A percentile compares a stretch with the other conserved stretches of the same genome.
phyloP scores from a whole-genome alignment of 2,329 filamentous ascomycete species.

The Cladosporium sp. region DNA sequence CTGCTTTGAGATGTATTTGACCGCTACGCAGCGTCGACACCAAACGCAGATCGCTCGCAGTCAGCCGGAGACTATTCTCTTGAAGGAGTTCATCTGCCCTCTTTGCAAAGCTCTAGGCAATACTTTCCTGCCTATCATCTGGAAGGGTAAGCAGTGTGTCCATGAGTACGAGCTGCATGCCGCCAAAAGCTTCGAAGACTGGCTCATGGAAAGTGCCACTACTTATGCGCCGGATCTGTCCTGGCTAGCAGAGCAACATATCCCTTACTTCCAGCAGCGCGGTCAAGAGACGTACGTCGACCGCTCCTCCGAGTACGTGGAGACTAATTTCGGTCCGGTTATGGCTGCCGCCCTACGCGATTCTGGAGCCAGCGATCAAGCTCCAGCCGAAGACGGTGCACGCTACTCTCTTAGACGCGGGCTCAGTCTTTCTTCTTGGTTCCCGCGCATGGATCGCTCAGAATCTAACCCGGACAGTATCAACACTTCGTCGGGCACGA shows the following conservation, averaged over 20 bases:
- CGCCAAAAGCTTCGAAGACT: constrained; percentile 60
- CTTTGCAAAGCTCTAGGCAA: constrained; percentile 96
- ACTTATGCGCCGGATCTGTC: constrained; percentile 46
- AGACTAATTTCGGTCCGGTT: constrained; percentile 25
- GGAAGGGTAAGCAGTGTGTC: constrained; percentile 85
- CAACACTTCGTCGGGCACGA: neutral
- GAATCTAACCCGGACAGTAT: neutral
- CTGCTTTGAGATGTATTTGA: constrained; percentile 89
- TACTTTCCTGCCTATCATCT: constrained; percentile 88
- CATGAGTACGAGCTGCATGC: constrained; percentile 59
- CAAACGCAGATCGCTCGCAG: constrained; percentile 89
- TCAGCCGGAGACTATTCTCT: constrained; percentile 75
- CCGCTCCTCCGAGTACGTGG: constrained; percentile 25
- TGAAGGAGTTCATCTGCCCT: constrained; percentile 91
- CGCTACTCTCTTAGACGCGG: constrained; percentile 15
- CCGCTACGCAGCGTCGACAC: constrained; percentile 78
- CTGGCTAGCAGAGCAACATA: constrained; percentile 39
- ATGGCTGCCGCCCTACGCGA: constrained; percentile 18
- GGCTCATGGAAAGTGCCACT: constrained; percentile 55
- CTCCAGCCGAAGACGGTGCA: neutral
- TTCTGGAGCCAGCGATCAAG: neutral
- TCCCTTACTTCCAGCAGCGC: constrained; percentile 31
- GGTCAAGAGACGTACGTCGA: constrained; percentile 23
- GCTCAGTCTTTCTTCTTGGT: constrained; percentile 17
- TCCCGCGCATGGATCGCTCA: constrained; percentile 12